phyloP scores from a whole-genome alignment of 2,329 filamentous ascomycete species.

The Alternaria burnsii region DNA sequence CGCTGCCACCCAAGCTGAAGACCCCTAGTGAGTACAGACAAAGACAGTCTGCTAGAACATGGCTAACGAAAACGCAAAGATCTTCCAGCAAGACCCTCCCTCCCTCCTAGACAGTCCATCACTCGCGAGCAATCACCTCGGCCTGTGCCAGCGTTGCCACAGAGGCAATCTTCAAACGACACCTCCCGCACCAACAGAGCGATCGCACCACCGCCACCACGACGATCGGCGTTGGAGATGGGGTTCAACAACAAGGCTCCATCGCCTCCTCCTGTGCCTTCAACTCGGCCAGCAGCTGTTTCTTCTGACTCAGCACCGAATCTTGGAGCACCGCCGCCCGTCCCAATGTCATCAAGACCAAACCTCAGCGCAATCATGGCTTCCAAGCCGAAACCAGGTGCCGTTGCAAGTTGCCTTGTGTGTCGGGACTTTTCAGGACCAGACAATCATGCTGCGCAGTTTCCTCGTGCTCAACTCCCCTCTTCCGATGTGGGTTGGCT shows the following conservation, averaged over 20 bases:
- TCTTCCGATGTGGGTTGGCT: constrained; percentile 74
- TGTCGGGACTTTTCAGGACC: constrained; percentile 89
- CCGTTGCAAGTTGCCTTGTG: constrained; percentile 67
- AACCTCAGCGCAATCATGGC: constrained; percentile 65
- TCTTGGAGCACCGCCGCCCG: constrained; percentile 55
- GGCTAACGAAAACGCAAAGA: constrained; percentile 9
- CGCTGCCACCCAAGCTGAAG: constrained; percentile 39
- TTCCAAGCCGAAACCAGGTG: constrained; percentile 46
- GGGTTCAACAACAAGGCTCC: constrained; percentile 57
- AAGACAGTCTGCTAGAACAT: not conserved
- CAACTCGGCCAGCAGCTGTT: constrained; percentile 28
- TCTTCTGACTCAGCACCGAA: constrained; percentile 15
- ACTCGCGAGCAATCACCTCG: constrained; percentile 20
- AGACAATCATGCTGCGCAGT: constrained; percentile 79
- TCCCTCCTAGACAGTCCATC: constrained; percentile 30
- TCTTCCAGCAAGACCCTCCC: constrained; percentile 29
- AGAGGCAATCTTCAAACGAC: constrained; percentile 20
- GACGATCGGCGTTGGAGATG: constrained; percentile 57
- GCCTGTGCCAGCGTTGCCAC: constrained; percentile 26
- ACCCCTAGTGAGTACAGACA: constrained; percentile 30
- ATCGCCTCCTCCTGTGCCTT: constrained; percentile 43
- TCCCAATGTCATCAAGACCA: constrained; percentile 65
- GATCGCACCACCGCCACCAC: constrained; percentile 48
- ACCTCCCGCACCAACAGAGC: constrained; percentile 19
- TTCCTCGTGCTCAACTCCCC: constrained; percentile 76